Conservation (phyloP, 2,329 filamentous ascomycete species). For the Penicillium sp. region DNA sequence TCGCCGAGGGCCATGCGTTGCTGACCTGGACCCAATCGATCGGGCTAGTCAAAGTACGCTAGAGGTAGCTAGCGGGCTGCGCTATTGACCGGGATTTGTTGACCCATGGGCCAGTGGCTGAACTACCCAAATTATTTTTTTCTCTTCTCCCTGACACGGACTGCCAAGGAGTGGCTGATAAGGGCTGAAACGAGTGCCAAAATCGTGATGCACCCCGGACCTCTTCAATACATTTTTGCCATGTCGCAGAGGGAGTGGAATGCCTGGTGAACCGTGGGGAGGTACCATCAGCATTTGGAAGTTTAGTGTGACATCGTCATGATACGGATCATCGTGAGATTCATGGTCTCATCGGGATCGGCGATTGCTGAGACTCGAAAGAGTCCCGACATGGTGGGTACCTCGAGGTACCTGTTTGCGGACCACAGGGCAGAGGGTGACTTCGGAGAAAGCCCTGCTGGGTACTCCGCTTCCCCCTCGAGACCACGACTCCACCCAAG, state of each 20-base stretch:
- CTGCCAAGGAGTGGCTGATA: too few relatives aligned
- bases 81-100: conserved; percentile 19
- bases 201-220: neutral
- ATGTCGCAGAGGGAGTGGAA: neutral
- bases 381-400: neutral
- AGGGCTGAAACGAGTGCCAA: too few relatives aligned
- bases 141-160: neutral
- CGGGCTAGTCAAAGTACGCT: conserved; percentile 10
- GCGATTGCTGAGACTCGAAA: neutral
- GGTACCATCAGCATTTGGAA: too few relatives aligned
- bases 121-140: conserved; percentile 3
- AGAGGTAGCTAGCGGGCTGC: conserved; percentile 15
- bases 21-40: conserved; percentile 17
- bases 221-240: neutral
- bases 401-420: neutral
- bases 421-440: neutral
- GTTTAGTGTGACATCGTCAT: neutral
- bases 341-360: neutral
- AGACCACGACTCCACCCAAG: too few relatives aligned
- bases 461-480: too few relatives aligned
- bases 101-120: conserved; percentile 9
- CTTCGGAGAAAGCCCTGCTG: too few relatives aligned
- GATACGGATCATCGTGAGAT: neutral
- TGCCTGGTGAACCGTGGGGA: too few relatives aligned
- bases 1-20: conserved; percentile 6